Evolutionary conservation across 2,329 filamentous ascomycete genomes (phyloP).

Genomic region (Zymoseptoria crescenta): DNA sequence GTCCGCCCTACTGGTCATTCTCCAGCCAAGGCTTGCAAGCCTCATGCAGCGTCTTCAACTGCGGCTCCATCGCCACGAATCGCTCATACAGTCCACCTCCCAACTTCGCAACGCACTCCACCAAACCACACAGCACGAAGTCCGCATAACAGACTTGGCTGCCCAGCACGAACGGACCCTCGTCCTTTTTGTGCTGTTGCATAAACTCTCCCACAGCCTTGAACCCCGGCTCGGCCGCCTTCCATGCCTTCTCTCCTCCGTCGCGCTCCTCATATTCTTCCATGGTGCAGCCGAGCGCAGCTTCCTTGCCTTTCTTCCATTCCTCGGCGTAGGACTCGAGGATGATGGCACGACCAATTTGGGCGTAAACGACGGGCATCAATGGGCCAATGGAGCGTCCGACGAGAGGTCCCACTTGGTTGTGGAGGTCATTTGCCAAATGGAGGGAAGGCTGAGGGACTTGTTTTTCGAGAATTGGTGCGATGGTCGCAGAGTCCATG

Average conservation of each 20-base stretch:
- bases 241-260: constrained; percentile 19
- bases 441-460: constrained; percentile 12
- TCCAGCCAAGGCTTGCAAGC: constrained; percentile 16
- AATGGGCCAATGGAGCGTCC: constrained; percentile 9
- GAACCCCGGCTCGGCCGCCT: constrained; percentile 13
- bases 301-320: constrained; percentile 11
- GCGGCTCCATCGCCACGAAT: constrained; percentile 1
- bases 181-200: constrained; percentile 16
- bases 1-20: constrained; percentile 5
- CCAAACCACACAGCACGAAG: constrained; percentile 17
- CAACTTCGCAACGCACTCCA: constrained; percentile 16
- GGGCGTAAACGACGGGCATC: constrained; percentile 15
- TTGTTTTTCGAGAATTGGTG: constrained; percentile 10
- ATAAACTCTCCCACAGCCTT: constrained; percentile 12
- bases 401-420: constrained; percentile 3
- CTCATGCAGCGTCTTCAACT: constrained; percentile 11
- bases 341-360: constrained; percentile 13
- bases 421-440: constrained; percentile 9
- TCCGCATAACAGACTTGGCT: constrained; percentile 20
- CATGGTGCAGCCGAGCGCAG: constrained; percentile 14
- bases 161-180: constrained; percentile 20
- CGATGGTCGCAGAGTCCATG: constrained; percentile 19
- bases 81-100: constrained; percentile 12
- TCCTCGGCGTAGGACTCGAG: constrained; percentile 22
- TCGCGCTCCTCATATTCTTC: constrained; percentile 24